Evolutionary conservation across 2,329 filamentous ascomycete species (phyloP).

Genomic region (Colletotrichum sp.): DNA sequence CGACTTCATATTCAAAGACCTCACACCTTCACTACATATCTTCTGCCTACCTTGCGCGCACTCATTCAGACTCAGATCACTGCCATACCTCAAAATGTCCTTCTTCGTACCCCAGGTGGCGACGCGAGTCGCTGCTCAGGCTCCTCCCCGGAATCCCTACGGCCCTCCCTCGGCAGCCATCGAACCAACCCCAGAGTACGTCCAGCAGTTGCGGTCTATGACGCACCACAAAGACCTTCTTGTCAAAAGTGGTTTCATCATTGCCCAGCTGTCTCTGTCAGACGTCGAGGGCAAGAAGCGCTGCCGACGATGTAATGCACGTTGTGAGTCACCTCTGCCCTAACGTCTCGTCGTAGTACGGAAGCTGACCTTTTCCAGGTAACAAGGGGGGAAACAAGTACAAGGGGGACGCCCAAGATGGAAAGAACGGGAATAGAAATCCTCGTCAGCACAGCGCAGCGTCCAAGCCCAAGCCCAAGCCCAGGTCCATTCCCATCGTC

Average conservation of each 20-base stretch:
- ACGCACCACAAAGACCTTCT: conserved; percentile 24
- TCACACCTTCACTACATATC: not conserved
- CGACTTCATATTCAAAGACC: not conserved
- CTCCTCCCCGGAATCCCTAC: not conserved
- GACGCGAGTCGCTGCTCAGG: not conserved
- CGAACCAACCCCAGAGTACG: conserved; percentile 22
- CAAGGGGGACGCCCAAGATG: not conserved
- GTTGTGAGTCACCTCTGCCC: not conserved
- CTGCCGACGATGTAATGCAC: conserved; percentile 30
- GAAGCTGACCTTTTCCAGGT: not conserved
- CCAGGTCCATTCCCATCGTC: not conserved
- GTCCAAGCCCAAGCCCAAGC: not conserved
- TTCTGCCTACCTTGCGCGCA: not conserved
- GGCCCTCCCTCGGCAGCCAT: conserved; percentile 17
- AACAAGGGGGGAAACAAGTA: conserved; percentile 7
- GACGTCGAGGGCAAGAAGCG: conserved; percentile 36
- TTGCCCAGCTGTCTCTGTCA: conserved; percentile 25
- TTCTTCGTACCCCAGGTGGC: not conserved
- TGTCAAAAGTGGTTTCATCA: conserved; percentile 29
- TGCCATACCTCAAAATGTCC: not conserved
- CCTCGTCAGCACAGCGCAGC: not conserved
- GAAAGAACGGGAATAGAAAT: not conserved
- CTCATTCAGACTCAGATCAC: not conserved
- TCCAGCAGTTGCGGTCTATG: conserved; percentile 22
- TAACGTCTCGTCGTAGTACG: not conserved